Conservation (phyloP, 2,329 filamentous ascomycete species). For the Hymenoscyphus infarciens region DNA sequence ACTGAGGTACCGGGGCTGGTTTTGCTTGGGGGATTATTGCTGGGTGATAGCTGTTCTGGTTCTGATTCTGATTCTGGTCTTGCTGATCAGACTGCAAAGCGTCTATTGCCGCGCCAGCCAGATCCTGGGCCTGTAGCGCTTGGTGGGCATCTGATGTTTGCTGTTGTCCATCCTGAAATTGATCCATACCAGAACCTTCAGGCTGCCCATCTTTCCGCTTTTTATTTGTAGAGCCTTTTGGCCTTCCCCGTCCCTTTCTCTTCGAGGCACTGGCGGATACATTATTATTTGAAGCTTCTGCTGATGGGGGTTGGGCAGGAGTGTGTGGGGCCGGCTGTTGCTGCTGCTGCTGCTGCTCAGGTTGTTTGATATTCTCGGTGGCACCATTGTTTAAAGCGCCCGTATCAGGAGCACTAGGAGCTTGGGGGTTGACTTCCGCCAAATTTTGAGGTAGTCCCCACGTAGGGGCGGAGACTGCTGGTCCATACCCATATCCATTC, state of each 20-base stretch:
- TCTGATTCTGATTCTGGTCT: conserved; percentile 7
- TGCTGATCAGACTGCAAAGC: not conserved
- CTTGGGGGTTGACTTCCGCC: conserved; percentile 28
- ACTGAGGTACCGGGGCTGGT: conserved; percentile 20
- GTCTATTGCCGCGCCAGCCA: conserved; percentile 11
- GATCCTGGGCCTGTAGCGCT: conserved; percentile 20
- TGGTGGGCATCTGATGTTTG: conserved; percentile 15
- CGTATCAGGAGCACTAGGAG: conserved; percentile 18
- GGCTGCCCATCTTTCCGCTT: conserved; percentile 24
- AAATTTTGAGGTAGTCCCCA: conserved; percentile 33
- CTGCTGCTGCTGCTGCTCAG: conserved; percentile 20
- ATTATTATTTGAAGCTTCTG: conserved; percentile 17
- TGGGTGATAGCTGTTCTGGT: conserved; percentile 12
- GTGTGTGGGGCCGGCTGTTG: conserved; percentile 22
- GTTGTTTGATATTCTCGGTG: conserved; percentile 16
- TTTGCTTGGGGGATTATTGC: conserved; percentile 31
- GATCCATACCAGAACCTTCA: conserved; percentile 12
- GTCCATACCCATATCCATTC: conserved; percentile 33
- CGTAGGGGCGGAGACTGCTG: conserved; percentile 30
- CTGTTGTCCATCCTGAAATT: conserved; percentile 15
- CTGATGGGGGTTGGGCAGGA: conserved; percentile 20
- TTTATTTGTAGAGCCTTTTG: conserved; percentile 52
- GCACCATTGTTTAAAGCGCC: conserved; percentile 7
- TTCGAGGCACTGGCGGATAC: conserved; percentile 25
- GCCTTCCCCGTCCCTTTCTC: conserved; percentile 40